These are phyloP conservation scores for Aspergillus mulundensis DNA, from an alignment of 495 filamentous ascomycete species.

Conservation along the genomic window DNA sequence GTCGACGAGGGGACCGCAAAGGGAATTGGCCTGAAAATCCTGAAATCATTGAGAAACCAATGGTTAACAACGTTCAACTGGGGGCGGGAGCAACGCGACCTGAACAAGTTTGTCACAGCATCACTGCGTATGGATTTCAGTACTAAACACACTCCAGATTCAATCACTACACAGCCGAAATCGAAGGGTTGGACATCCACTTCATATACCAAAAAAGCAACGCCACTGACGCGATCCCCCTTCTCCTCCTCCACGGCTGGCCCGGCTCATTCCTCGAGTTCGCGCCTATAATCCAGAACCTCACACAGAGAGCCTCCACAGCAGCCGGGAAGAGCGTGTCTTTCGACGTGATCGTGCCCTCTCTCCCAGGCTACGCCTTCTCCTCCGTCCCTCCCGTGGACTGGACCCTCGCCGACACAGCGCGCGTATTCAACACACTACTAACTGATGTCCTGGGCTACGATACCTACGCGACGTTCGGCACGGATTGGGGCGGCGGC, in stretches of 20 bases:
- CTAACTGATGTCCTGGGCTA: not conserved
- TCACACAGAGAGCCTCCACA: constrained; percentile 14
- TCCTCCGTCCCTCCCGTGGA: not conserved
- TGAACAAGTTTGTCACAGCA: too few species aligned
- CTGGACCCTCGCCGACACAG: not conserved
- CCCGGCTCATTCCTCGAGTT: too few species aligned
- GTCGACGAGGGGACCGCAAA: too few species aligned
- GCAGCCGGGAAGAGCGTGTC: constrained; percentile 45
- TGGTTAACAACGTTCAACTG: too few species aligned
- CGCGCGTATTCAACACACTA: not conserved
- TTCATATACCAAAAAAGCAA: constrained; percentile 41
- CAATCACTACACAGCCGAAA: not conserved
- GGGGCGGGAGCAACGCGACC: too few species aligned
- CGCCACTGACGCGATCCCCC: constrained; percentile 37
- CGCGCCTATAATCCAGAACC: too few species aligned
- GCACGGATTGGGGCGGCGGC: not conserved
- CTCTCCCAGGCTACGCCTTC: not conserved
- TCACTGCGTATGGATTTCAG: too few species aligned
- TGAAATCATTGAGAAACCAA: too few species aligned
- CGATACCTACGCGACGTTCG: not conserved
- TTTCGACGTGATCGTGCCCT: too few species aligned
- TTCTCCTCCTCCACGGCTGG: constrained; percentile 61
- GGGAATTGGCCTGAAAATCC: too few species aligned
- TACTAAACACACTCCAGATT: not conserved
- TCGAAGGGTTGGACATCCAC: constrained; percentile 12